Evolutionary conservation across 73 alveolate genomes (phyloP), one percentile per base, ranked within the genome.

Genomic region (Blepharisma stoltei): DNA sequence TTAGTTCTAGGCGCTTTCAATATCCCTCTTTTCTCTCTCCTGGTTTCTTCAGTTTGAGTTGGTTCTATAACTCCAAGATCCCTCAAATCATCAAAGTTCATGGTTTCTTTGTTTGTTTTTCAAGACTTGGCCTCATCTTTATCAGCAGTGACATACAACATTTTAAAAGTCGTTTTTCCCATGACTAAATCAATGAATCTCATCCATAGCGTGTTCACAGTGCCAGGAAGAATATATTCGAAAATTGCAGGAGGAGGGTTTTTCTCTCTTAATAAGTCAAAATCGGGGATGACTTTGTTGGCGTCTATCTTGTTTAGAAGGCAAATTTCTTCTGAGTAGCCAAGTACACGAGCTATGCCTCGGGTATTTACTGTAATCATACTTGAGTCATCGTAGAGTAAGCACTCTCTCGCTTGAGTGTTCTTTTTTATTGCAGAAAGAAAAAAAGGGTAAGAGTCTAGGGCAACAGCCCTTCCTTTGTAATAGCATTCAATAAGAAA

Each of bases 221-320:
- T 60, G 14, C 23, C 18, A 14, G 73, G 73, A 25, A 60, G 14
- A n/a, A 60, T 60, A 38, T 60, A 60, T 60, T 60, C 18, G 23
- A 60, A 60, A 1, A 60, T 25, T 9, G 14, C 47, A 1, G 73
- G 23, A 60, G 45, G 14, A 9, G 14, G 38, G 14, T 25, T n/a
- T 14, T 60, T 60, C 5, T 60, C 23, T 25, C 3, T 14, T n/a
- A 60, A 60, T 60, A 14, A 14, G 47, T 60, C 23, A 9, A 60
- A 20, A 20, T 60, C 73, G 2, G 14, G 38, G 38, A 60, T 60
- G 14, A 60, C 48, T 25, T n/a, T 9, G 11, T 11, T 18, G 14
- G 23, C 18, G 3, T 60, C 18, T 20, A n/a, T 14, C 14, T 38
- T 38, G 14, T 5, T 60, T 20, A 60, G 45, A 60, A 8, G 14